Evolutionary conservation across 2,329 filamentous ascomycete genomes (phyloP), one percentile per base, ranked within the genome.

Genomic region (Coleophoma crateriformis): DNA sequence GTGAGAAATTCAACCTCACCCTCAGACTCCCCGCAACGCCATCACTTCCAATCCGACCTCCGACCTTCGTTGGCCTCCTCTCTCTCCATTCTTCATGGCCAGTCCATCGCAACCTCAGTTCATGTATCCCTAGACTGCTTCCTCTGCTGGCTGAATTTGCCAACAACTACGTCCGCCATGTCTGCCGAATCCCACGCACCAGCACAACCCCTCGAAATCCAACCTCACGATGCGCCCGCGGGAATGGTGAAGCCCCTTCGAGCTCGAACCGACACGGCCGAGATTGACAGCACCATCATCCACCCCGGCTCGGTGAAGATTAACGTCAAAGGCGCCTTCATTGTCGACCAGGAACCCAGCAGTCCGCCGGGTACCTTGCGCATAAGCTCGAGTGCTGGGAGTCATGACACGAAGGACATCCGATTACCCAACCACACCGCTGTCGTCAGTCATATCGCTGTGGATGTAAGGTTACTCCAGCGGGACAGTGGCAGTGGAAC

Each of bases 311-410:
- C 87, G 13, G 90, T 96, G 63, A 87, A 88, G 71, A 97, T 99
- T 73, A 97, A 99, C 67, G 92, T 97, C 57, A 84, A 90, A 67
- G 94, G 92, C 63, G 94, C 94, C 37, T 96, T 96, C 65, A 97
- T 99, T 58, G 90, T 96, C 61, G 90, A 96, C 64, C 85, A 92
- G 54, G 86, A 89, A 58, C 75, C 78, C 3, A 68, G 68, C 17
- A 81, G 77, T 45, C 71, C 81, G 49, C 71, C 72, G 38, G 66
- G 69, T 33, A 60, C 64, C 12, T 14, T 44, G 48, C 57, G 52
- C 32, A 59, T 59, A 20, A 58, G 58, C 41, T 56, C 57, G 37
- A 75, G 71, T 54, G 75, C 73, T 39, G 69, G 73, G 17, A 67
- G 66, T 50, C 80, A 84, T 67, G 89, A 95, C 67, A 90, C 88